Base-by-base conservation (phyloP, 768 basidiomycete genomes). In the Arthromyces matolae region DNA sequence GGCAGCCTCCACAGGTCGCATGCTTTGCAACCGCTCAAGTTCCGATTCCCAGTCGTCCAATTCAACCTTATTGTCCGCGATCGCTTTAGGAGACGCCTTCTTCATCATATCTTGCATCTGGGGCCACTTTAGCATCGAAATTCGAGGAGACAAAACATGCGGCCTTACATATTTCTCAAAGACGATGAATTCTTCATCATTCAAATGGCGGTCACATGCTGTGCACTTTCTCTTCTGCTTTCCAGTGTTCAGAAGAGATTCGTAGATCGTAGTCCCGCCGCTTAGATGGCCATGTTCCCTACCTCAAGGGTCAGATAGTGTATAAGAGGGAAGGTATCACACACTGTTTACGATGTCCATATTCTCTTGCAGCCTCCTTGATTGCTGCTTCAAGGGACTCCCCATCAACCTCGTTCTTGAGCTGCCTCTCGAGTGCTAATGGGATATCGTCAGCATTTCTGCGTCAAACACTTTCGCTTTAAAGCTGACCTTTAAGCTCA, bases 161-260 rank as follows among this genome's bases (percentile, higher is more conserved):
- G 27, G 42, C 69, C 83, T 43, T 47, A 89, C 91, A 58, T 81
- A 81, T 66, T 75, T 77, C 63, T 93, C 86, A 51, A 93, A 89
- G 0, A 76, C 72, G 0, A 67, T 66, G 10, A 76, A 52, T 50
- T 78, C 74, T 9, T 64, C 59, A 41, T 77, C 75, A 18, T 77
- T 68, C 60, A 97, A 66, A 31, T 71, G 71, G 1, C 93, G 79
- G 56, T 83, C 81, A 61, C 95, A 98, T 7, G 82, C 83, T 9
- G 78, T 71, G 58, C 95, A 99, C 0, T 73, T 64, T 58, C 86
- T 83, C 52, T 84, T 78, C 41, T 73, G 68, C 60, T 78, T 79
- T 27, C 86, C 89, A 1, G 66, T 63, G 13, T 70, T 66, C 32
- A 91, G 71, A 24, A 89, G 56, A 1, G 63, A 61, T 47, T 81